phyloP scores from a whole-genome alignment of 352 stramenopile species.

The Phytopythium boreale region DNA sequence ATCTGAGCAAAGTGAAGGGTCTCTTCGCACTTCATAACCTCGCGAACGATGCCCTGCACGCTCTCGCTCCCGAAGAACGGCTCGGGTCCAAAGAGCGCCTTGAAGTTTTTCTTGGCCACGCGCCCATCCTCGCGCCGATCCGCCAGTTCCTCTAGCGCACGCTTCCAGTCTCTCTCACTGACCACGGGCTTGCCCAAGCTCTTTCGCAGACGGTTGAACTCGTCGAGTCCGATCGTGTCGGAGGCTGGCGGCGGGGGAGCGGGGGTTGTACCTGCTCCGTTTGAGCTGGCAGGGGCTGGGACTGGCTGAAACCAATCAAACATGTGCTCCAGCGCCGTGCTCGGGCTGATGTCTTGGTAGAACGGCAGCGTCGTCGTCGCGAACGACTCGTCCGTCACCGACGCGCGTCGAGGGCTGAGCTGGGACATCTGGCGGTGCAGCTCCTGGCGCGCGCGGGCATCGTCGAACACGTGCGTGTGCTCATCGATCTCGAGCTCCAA shows the following conservation, averaged over 20 bases:
- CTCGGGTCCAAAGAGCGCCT: conserved; percentile 48
- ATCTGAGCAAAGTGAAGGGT: conserved; percentile 42
- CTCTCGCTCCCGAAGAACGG: conserved; percentile 49
- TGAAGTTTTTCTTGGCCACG: conserved; percentile 40
- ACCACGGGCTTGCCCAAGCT: conserved; percentile 31
- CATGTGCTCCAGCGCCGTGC: conserved; percentile 33
- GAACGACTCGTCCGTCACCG: conserved; percentile 12
- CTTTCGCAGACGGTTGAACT: conserved; percentile 41
- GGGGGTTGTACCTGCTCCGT: not conserved
- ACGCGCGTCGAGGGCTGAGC: conserved; percentile 28
- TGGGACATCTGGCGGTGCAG: conserved; percentile 34
- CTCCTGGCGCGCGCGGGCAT: conserved; percentile 15
- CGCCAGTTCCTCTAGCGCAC: conserved; percentile 38
- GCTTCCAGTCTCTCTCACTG: conserved; percentile 26
- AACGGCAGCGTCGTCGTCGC: conserved; percentile 46
- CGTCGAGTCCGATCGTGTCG: conserved; percentile 25
- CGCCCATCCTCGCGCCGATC: conserved; percentile 8
- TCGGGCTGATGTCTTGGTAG: conserved; percentile 50
- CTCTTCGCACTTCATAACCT: conserved; percentile 42
- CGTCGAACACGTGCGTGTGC: conserved; percentile 32
- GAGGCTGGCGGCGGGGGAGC: not conserved
- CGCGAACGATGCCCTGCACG: conserved; percentile 35
- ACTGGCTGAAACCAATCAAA: conserved; percentile 35
- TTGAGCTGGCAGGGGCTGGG: not conserved
- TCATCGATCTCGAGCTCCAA: conserved; percentile 29